These are phyloP conservation scores for Cephaloascus fragrans DNA, from an alignment of 805 yeast species.

Conservation along the genomic window DNA sequence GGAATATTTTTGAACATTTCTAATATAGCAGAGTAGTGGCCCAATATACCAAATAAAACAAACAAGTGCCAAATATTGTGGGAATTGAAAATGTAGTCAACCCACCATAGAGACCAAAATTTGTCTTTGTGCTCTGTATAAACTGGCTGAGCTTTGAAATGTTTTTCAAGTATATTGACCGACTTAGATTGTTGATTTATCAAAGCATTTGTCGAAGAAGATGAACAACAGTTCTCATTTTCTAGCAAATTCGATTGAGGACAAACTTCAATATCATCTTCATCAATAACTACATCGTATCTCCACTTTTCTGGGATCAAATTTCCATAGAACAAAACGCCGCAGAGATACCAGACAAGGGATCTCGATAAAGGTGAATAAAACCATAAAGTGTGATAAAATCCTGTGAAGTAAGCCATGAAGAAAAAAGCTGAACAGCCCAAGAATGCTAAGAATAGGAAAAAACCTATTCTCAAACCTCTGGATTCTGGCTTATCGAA, in stretches of 20 bases:
- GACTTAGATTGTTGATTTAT: slow-evolving; percentile 15
- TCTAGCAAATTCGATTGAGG: slow-evolving; percentile 3
- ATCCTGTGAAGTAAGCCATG: slow-evolving; percentile 46
- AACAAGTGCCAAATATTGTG: slow-evolving; percentile 93
- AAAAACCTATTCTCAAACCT: slow-evolving; percentile 70
- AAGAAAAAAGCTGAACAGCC: slow-evolving; percentile 62
- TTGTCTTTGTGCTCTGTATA: slow-evolving; percentile 17
- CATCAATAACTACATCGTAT: slow-evolving; percentile 52
- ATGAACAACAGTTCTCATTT: slow-evolving; percentile 19
- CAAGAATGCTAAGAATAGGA: slow-evolving; percentile 63
- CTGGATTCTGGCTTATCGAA: slow-evolving; percentile 86
- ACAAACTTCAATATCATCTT: slow-evolving; percentile 14
- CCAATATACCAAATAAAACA: slow-evolving; percentile 82
- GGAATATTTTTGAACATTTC: slow-evolving; percentile 49
- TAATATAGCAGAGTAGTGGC: slow-evolving; percentile 75
- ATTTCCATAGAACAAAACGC: slow-evolving; percentile 82
- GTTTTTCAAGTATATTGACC: slow-evolving; percentile 15
- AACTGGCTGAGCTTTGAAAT: slow-evolving; percentile 32
- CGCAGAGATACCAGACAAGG: slow-evolving; percentile 64
- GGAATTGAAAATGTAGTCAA: slow-evolving; percentile 62
- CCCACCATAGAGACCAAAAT: slow-evolving; percentile 70
- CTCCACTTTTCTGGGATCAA: slow-evolving; percentile 86
- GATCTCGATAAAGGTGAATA: slow-evolving; percentile 67
- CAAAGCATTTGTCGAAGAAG: slow-evolving; percentile 2
- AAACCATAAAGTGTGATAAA: slow-evolving; percentile 37